Conservation (phyloP, 352 stramenopile genomes). For the Globisporangium mamillatum region DNA sequence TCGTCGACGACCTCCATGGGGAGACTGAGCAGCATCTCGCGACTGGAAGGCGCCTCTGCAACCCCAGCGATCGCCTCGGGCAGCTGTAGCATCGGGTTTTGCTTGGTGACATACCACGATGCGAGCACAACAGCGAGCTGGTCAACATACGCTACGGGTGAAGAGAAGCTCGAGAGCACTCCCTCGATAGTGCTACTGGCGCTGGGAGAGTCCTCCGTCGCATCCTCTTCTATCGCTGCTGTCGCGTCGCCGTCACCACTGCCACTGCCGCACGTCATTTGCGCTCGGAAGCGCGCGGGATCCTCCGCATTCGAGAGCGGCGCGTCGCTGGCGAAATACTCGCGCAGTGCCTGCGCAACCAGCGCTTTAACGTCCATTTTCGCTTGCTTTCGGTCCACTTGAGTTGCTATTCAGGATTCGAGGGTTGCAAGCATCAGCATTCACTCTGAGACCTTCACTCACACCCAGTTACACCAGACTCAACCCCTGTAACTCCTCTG, state of each 20-base stretch:
- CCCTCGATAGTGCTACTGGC: neutral
- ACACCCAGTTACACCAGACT: too few species aligned
- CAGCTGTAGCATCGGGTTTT: constrained; percentile 32
- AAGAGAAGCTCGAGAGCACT: constrained; percentile 24
- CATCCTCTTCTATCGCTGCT: neutral
- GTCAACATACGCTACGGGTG: constrained; percentile 24
- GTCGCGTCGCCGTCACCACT: neutral
- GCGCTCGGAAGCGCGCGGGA: constrained; percentile 29
- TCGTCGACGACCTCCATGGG: constrained; percentile 16
- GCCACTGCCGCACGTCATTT: constrained; percentile 28
- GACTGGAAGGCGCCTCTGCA: constrained; percentile 27
- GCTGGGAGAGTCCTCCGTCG: too few species aligned
- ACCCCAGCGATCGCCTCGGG: constrained; percentile 35
- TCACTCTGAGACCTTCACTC: neutral
- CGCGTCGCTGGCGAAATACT: constrained; percentile 27
- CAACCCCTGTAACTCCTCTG: too few species aligned
- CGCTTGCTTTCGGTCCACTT: neutral
- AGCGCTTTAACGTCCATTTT: neutral
- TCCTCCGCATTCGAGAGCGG: constrained; percentile 34
- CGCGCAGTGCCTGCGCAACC: constrained; percentile 13
- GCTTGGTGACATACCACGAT: constrained; percentile 31
- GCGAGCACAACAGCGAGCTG: constrained; percentile 45
- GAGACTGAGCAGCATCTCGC: constrained; percentile 30
- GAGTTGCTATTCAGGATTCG: neutral
- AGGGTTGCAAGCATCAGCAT: neutral